These are phyloP conservation scores for Magnolia kwangsiensis DNA, from an alignment of 164 flowering plant species.

Conservation along the genomic window DNA sequence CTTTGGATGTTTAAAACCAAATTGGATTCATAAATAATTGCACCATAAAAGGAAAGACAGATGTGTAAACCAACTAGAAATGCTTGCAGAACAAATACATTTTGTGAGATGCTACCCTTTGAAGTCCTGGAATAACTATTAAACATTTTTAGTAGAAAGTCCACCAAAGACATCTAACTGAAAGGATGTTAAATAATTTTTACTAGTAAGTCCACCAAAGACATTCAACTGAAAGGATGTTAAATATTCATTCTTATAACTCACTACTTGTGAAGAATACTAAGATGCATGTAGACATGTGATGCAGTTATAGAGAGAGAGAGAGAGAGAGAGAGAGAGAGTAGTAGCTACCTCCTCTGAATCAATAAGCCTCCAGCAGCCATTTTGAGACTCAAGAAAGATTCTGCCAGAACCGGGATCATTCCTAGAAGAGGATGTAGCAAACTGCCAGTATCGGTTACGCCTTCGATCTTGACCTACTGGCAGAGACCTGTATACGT, in stretches of 20 bases:
- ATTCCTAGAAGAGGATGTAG: constrained; percentile 57
- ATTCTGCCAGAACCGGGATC: constrained; percentile 91
- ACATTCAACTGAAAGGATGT: background rate
- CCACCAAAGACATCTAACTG: background rate
- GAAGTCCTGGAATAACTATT: background rate
- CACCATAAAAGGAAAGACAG: too few species aligned
- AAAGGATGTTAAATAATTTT: background rate
- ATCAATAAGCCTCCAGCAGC: constrained; percentile 84
- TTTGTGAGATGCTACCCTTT: background rate
- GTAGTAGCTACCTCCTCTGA: constrained; percentile 58
- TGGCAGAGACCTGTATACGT: constrained; percentile 83
- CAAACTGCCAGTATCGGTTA: constrained; percentile 86
- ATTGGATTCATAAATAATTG: too few species aligned
- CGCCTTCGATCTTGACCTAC: constrained; percentile 90
- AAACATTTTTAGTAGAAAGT: background rate
- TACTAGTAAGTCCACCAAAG: too few species aligned
- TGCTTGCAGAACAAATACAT: background rate
- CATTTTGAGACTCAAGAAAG: constrained; percentile 68
- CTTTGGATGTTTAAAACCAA: too few species aligned
- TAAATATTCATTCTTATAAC: background rate
- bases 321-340: background rate
- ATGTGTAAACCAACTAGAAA: too few species aligned
- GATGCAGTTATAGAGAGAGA: background rate
- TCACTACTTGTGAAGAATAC: background rate
- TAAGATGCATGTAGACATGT: background rate